These are phyloP conservation scores for Ganoderma lingzhi DNA, from an alignment of 1,284 basidiomycete species.

Conservation along the genomic window DNA sequence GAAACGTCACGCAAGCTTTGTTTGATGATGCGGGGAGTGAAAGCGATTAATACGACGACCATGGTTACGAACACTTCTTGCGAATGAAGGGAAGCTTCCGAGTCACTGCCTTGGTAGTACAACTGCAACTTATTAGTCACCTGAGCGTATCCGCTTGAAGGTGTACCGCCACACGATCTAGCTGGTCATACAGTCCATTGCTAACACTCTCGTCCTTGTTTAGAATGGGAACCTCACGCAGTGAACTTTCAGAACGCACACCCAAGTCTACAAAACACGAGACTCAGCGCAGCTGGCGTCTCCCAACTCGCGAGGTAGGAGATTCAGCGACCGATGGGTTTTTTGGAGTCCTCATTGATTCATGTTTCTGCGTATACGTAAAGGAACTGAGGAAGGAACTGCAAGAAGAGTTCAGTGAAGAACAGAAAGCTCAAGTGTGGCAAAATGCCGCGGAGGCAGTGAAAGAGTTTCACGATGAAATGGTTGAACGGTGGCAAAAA, in stretches of 20 bases:
- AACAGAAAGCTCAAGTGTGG: slow-evolving; percentile 10
- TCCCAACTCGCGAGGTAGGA: not conserved
- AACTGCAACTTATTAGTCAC: not conserved
- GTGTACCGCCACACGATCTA: not conserved
- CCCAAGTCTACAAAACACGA: not conserved
- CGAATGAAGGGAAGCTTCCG: too few species aligned
- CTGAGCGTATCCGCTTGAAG: not conserved
- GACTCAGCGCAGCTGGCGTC: not conserved
- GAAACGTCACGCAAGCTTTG: too few species aligned
- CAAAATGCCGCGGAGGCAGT: not conserved
- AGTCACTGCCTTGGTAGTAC: too few species aligned
- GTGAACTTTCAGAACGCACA: not conserved
- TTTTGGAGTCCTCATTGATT: not conserved
- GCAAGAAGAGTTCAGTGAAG: slow-evolving; percentile 7
- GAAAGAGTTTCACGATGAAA: slow-evolving; percentile 13
- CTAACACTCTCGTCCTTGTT: not conserved
- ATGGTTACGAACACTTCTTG: too few species aligned
- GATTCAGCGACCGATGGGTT: not conserved
- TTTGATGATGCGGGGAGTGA: too few species aligned
- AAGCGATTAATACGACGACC: too few species aligned
- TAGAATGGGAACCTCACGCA: not conserved
- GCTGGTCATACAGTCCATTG: not conserved
- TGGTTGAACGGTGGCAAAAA: slow-evolving; percentile 23
- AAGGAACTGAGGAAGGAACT: slow-evolving; percentile 7
- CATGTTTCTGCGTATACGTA: not conserved